Conservation (phyloP, 2,329 filamentous ascomycete species). For the Grosmannia serpens region DNA sequence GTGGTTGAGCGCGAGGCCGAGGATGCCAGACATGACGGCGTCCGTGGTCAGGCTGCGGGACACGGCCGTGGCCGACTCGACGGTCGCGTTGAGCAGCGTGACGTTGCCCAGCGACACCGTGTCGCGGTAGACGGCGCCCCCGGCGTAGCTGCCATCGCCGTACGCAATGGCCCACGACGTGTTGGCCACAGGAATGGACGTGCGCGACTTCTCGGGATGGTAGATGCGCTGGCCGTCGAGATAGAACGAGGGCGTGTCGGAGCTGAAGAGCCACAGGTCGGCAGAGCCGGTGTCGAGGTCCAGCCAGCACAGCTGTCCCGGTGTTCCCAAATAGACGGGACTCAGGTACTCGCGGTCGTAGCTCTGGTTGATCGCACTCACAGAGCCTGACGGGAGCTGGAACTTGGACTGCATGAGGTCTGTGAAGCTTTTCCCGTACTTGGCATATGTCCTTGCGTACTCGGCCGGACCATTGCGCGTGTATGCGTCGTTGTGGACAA, state of each 20-base stretch:
- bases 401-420: constrained; percentile 3
- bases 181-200: constrained; percentile 27
- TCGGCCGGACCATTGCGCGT: constrained; percentile 20
- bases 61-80: constrained; percentile 36
- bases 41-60: constrained; percentile 29
- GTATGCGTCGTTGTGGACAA: constrained; percentile 24
- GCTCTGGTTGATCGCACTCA: constrained; percentile 19
- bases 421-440: constrained; percentile 24
- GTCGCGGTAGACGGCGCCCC: constrained; percentile 39
- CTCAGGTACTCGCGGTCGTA: constrained; percentile 47
- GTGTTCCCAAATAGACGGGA: constrained; percentile 50
- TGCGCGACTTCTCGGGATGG: constrained; percentile 31
- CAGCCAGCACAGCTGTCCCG: constrained; percentile 45
- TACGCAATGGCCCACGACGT: constrained; percentile 37
- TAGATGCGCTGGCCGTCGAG: constrained; percentile 35
- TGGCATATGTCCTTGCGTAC: constrained; percentile 23
- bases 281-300: constrained; percentile 59
- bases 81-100: constrained; percentile 29
- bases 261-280: constrained; percentile 49
- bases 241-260: constrained; percentile 31
- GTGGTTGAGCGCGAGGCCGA: constrained; percentile 38
- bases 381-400: constrained; percentile 8
- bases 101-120: constrained; percentile 34
- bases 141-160: constrained; percentile 32
- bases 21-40: constrained; percentile 34